phyloP scores from a whole-genome alignment of 1,139 yeast genomes.

The Schizosaccharomyces versatilis region DNA sequence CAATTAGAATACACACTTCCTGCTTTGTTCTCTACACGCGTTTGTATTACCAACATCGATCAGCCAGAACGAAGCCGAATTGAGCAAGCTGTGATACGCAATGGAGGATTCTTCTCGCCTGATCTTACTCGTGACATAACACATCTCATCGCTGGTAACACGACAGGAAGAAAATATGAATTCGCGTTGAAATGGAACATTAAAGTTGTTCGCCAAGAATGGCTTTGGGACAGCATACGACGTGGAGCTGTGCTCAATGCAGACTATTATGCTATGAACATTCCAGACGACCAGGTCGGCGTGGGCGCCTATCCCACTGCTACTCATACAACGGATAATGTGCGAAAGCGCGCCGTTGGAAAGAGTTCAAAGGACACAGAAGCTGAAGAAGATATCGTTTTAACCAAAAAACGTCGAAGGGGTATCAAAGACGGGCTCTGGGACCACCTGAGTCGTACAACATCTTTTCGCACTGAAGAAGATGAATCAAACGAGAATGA shows the following conservation, averaged over 20 bases:
- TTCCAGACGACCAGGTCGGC: conserved; percentile 3
- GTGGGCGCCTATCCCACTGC: conserved; percentile 1
- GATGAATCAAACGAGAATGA: not conserved
- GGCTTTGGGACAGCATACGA: conserved; percentile 25
- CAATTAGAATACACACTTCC: conserved; percentile 19
- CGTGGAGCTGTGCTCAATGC: conserved; percentile 11
- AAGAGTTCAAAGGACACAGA: not conserved
- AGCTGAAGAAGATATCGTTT: not conserved
- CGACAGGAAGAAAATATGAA: conserved; percentile 36
- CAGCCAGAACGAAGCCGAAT: conserved; percentile 21
- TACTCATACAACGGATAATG: no score
- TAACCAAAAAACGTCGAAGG: not conserved
- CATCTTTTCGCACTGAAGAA: not conserved
- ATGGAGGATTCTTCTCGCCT: conserved; percentile 41
- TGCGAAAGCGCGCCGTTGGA: no score
- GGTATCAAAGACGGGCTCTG: not conserved
- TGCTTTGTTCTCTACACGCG: conserved; percentile 27
- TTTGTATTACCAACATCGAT: conserved; percentile 34
- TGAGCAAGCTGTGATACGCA: conserved; percentile 22
- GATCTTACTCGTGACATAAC: conserved; percentile 32
- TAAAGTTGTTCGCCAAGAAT: conserved; percentile 51
- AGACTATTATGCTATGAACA: conserved; percentile 5
- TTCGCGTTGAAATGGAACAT: conserved; percentile 48
- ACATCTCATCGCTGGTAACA: conserved; percentile 33
- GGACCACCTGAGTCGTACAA: not conserved